Evolutionary conservation across 345 rosid species (phyloP).

Genomic region (Eucalyptus leucophloia): DNA sequence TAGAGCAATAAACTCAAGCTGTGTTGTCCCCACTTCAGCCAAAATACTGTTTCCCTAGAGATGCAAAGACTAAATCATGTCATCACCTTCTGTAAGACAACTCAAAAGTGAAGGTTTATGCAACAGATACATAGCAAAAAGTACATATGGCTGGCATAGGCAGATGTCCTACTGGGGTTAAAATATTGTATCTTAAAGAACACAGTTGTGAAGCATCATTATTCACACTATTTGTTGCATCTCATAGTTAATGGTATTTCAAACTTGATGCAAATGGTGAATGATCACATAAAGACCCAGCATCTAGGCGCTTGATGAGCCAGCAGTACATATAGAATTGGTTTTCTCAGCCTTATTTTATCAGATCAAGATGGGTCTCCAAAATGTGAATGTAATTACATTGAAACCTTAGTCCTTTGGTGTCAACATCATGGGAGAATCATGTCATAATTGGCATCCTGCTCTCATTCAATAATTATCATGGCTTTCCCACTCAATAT

Average conservation of each 20-base stretch:
- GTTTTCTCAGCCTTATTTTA: background rate
- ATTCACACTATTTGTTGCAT: background rate
- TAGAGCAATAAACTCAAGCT: conserved; percentile 92
- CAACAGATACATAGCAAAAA: background rate
- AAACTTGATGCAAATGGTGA: background rate
- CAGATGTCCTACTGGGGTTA: background rate
- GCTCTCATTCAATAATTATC: background rate
- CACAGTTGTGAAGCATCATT: background rate
- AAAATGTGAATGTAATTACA: background rate
- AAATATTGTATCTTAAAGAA: background rate
- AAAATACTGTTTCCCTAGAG: conserved; percentile 74
- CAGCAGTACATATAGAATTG: background rate
- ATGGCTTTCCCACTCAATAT: background rate
- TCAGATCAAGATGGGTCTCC: background rate
- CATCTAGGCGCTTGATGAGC: background rate
- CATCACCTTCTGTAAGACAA: background rate
- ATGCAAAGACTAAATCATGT: background rate
- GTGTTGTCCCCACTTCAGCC: conserved; percentile 95
- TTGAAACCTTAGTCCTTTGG: background rate
- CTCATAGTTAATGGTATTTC: background rate
- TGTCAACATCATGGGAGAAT: background rate
- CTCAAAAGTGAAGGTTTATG: background rate
- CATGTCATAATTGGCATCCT: background rate
- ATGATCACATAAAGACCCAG: background rate
- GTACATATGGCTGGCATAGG: background rate